phyloP scores from a whole-genome alignment of 2,329 filamentous ascomycete species.

The Cladophialophora immunda region DNA sequence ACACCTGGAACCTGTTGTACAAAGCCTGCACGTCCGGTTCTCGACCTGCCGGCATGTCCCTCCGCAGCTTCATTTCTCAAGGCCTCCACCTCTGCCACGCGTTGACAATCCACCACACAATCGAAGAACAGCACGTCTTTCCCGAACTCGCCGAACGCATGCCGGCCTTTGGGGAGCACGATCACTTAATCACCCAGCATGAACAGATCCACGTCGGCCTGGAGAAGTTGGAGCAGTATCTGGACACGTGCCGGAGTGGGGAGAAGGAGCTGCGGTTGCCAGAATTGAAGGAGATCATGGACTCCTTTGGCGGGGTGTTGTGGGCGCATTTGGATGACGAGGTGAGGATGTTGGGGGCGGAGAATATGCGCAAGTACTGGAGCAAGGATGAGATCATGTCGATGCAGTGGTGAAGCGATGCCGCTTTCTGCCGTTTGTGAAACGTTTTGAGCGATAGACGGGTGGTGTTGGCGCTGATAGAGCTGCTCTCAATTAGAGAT shows the following conservation, averaged over 20 bases:
- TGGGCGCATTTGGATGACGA: slow-evolving; percentile 88
- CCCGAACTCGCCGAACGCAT: slow-evolving; percentile 78
- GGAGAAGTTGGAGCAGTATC: slow-evolving; percentile 72
- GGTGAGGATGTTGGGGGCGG: slow-evolving; percentile 77
- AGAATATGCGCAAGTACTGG: slow-evolving; percentile 90
- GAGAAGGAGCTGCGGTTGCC: slow-evolving; percentile 65
- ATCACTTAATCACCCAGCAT: slow-evolving; percentile 77
- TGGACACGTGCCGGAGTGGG: slow-evolving; percentile 68
- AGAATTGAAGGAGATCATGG: slow-evolving; percentile 75
- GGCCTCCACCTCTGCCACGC: slow-evolving; percentile 75
- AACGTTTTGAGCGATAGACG: neutral
- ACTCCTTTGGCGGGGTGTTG: slow-evolving; percentile 78
- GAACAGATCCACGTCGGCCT: slow-evolving; percentile 79
- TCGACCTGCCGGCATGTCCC: slow-evolving; percentile 70
- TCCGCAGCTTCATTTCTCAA: slow-evolving; percentile 72
- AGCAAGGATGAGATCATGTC: slow-evolving; percentile 74
- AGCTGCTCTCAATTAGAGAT: neutral
- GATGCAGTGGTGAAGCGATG: slow-evolving; percentile 61
- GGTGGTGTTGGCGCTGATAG: neutral
- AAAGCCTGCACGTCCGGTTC: slow-evolving; percentile 67
- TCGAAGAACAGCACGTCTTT: slow-evolving; percentile 85
- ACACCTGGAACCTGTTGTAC: slow-evolving; percentile 76
- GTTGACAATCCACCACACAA: slow-evolving; percentile 79
- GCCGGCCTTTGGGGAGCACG: slow-evolving; percentile 75
- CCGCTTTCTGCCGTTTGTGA: slow-evolving; percentile 2